phyloP scores from a whole-genome alignment of 2,329 filamentous ascomycete genomes.

The Ascochyta clinopodiicola region DNA sequence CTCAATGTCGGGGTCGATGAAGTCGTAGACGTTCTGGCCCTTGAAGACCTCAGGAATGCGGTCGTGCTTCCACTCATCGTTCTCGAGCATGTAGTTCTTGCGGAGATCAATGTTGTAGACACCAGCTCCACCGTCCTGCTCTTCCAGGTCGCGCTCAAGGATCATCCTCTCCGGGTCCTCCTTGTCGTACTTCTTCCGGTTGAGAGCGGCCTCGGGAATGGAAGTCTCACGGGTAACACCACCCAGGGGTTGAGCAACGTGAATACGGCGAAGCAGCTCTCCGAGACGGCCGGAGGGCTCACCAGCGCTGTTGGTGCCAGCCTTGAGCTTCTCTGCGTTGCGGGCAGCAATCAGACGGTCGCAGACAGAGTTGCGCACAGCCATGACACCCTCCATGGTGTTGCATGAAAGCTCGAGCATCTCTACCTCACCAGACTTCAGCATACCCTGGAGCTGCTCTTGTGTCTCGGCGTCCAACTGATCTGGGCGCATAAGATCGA shows the following conservation, averaged over 20 bases:
- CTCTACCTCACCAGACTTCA: slow-evolving; percentile 89
- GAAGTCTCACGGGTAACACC: slow-evolving; percentile 80
- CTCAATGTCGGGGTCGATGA: slow-evolving; percentile 95
- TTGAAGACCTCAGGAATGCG: slow-evolving; percentile 93
- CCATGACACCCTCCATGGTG: slow-evolving; percentile 90
- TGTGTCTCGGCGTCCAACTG: slow-evolving; percentile 83
- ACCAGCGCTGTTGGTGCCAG: slow-evolving; percentile 77
- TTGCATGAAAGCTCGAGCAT: slow-evolving; percentile 93
- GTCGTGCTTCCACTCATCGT: slow-evolving; percentile 95
- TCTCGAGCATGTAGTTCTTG: slow-evolving; percentile 82
- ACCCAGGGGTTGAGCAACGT: slow-evolving; percentile 92
- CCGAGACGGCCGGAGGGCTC: slow-evolving; percentile 82
- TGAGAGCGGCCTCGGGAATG: slow-evolving; percentile 84
- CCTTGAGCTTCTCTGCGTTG: slow-evolving; percentile 93
- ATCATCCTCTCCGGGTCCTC: slow-evolving; percentile 81
- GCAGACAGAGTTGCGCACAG: slow-evolving; percentile 93
- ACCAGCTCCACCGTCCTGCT: slow-evolving; percentile 90
- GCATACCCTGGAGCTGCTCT: slow-evolving; percentile 76
- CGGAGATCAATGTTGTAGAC: slow-evolving; percentile 95
- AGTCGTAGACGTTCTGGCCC: slow-evolving; percentile 97
- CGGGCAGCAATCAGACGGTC: slow-evolving; percentile 91
- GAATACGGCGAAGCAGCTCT: slow-evolving; percentile 91
- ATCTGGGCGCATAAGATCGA: slow-evolving; percentile 86
- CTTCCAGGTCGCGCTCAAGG: slow-evolving; percentile 86
- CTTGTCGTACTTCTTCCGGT: slow-evolving; percentile 87